Conservation (phyloP, 176 grass and related monocot species). For the Carex littledalei region DNA sequence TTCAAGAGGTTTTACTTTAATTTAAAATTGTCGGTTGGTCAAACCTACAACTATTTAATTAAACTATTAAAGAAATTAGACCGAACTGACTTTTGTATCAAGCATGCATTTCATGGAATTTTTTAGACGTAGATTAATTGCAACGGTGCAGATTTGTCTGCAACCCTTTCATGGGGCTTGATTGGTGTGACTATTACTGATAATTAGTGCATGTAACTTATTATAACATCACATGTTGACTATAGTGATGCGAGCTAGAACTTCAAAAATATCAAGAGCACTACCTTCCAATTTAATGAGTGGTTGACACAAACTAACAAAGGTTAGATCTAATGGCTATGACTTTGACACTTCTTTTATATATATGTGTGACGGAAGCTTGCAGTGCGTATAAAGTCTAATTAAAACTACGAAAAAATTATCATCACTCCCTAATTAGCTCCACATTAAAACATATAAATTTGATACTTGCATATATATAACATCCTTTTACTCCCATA, state of each 20-base stretch:
- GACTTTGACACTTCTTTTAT: not conserved
- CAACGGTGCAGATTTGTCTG: not conserved
- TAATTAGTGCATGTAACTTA: not conserved
- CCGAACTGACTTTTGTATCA: no score
- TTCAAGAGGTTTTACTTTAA: no score
- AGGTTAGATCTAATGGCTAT: not conserved
- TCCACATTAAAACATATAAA: not conserved
- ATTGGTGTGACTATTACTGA: not conserved
- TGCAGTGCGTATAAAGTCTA: not conserved
- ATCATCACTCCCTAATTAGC: no score
- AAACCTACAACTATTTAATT: no score
- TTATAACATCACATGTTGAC: slow-evolving; percentile 4
- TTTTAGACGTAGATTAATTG: not conserved
- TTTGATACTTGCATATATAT: not conserved
- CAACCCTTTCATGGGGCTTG: not conserved
- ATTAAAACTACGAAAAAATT: no score
- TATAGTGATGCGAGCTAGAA: not conserved
- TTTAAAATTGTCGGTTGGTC: no score
- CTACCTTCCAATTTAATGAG: slow-evolving; percentile 17
- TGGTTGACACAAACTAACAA: not conserved
- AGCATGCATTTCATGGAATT: not conserved
- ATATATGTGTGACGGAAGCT: not conserved
- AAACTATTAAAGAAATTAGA: no score
- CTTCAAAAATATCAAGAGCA: slow-evolving; percentile 9
- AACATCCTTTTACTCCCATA: not conserved